A percentile compares a stretch with the other conserved stretches of the same genome.
These are phyloP conservation scores for Phytopythium delawarense DNA, from an alignment of 352 stramenopile genomes.

Conservation along the genomic window DNA sequence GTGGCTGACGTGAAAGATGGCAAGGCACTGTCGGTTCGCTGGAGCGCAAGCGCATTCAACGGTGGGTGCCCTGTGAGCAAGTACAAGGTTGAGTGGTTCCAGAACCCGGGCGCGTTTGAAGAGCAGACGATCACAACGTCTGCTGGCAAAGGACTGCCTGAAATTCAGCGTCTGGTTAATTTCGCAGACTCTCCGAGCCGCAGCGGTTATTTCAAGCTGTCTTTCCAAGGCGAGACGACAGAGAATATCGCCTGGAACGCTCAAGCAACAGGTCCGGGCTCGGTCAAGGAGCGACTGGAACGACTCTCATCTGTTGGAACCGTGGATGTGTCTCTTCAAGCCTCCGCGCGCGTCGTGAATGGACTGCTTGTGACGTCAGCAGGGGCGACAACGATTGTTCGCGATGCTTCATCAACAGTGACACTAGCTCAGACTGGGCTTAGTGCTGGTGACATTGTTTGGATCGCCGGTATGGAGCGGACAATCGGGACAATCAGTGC, in stretches of 20 bases:
- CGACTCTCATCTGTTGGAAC: conserved; percentile 59
- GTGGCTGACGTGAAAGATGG: conserved; percentile 49
- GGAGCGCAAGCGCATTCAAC: conserved; percentile 27
- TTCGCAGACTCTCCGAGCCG: conserved; percentile 59
- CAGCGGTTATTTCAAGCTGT: conserved; percentile 62
- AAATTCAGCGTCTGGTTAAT: conserved; percentile 53
- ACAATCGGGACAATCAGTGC: conserved; percentile 17
- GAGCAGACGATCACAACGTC: conserved; percentile 80
- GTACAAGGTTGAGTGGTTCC: conserved; percentile 81
- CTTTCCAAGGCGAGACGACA: conserved; percentile 52
- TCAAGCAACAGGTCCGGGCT: conserved; percentile 41
- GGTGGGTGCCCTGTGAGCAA: conserved; percentile 46
- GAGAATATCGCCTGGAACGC: conserved; percentile 74
- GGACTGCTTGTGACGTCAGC: conserved; percentile 32
- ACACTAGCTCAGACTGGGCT: conserved; percentile 21
- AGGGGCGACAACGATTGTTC: conserved; percentile 24
- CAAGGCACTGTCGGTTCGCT: conserved; percentile 47
- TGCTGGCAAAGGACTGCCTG: conserved; percentile 51
- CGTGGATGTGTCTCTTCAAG: conserved; percentile 41
- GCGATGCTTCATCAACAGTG: conserved; percentile 20
- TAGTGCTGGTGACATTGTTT: conserved; percentile 31
- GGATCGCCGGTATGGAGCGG: conserved; percentile 43
- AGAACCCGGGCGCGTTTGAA: conserved; percentile 41
- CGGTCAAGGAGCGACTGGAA: conserved; percentile 68
- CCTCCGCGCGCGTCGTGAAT: conserved; percentile 39